Base-by-base conservation (phyloP, 2,329 filamentous ascomycete genomes). In the Diaporthe velutina region DNA sequence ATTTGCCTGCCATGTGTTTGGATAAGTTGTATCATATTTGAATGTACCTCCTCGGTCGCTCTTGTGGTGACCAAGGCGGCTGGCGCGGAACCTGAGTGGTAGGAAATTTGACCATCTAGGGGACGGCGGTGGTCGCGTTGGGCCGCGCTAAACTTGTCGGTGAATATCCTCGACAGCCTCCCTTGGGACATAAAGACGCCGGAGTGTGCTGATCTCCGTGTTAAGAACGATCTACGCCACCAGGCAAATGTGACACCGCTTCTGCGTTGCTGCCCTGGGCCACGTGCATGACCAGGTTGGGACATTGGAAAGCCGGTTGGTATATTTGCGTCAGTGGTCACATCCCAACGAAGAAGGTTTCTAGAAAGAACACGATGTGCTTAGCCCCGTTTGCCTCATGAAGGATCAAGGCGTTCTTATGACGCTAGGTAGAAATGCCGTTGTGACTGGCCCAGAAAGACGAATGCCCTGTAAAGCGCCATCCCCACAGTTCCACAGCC, bases 381-480 rank as follows among this genome's bases (percentile, higher is more conserved):
- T 38, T 52, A 67, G 61, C 40, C 30, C 9, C 28, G 30, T 42
- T 67, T 50, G 61, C 61, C 61, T 67, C 6, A 19, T 30, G 19
- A 13, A 22, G 30, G 42, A 52, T 13, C 42, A 38, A 50, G 61
- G 61, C 61, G 61, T 30, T 35, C 45, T 38, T 8, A 15, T 8
- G 30, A 38, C 30, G 25, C 61, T 50, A 67, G 52, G 19, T 5
- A 10, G 42, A 67, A 67, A 52, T 64, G 45, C 33, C 22, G 42
- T 25, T 67, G 61, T 67, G 42, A 50, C 28, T 67, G 61, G 61
- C 61, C 22, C 42, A 35, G 45, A 7, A 33, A 22, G 40, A 40
- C 40, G 61, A 50, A 33, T n/a, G 19, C 25, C 61, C 28, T 25
- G 28, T 30, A 50, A 9, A 35, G 42, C 19, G 42, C 42, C 42